Base-by-base conservation (phyloP, 208 protist genomes). In the Acanthamoeba healyi region DNA sequence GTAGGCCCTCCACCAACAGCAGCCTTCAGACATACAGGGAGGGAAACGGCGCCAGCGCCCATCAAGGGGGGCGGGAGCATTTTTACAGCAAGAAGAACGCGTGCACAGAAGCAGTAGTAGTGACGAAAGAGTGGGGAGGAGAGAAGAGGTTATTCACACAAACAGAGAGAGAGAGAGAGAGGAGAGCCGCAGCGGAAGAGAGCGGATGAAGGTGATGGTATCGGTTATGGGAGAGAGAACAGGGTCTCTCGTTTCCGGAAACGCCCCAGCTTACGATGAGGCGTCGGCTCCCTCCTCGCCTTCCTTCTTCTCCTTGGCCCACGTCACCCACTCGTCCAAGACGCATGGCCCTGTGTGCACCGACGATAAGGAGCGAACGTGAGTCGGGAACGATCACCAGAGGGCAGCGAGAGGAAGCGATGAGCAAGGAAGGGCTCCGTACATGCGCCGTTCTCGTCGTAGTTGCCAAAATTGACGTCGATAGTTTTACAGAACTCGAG, bases 401-500 rank as follows among this genome's bases (percentile, higher is more conserved):
- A 70, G 36, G 42, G 10, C 42, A 7, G 87, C 9, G 36, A 93
- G 61, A 34, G 14, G 2, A 9, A 65, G 46, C 49, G 77, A 54
- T 2, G 24, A 29, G 6, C 4, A 2, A 22, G 42, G 54, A 91
- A n/a, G n/a, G 36, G 51, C 7, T 19, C 38, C 87, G 58, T 93
- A 93, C 87, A 93, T 2, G 87, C 87, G 24, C 87, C 87, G 63
- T 93, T 93, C 40, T 93, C 87, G 44, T 93, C 87, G 65, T 93
- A 93, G 87, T 93, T 93, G 42, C 4, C 90, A 61, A 93, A 93
- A 61, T 93, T 61, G 40, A 29, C 17, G 34, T 79, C 49, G 40
- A 93, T 93, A 12, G 87, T 93, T 56, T 93, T 93, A 79, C 87
- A 93, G 49, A 93, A 93, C 40, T 93, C 87, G 22, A 93, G 63